Evolutionary conservation across 140 eudicot species (phyloP), one percentile per base, ranked within the genome.

Genomic region (Senecio squalidus): DNA sequence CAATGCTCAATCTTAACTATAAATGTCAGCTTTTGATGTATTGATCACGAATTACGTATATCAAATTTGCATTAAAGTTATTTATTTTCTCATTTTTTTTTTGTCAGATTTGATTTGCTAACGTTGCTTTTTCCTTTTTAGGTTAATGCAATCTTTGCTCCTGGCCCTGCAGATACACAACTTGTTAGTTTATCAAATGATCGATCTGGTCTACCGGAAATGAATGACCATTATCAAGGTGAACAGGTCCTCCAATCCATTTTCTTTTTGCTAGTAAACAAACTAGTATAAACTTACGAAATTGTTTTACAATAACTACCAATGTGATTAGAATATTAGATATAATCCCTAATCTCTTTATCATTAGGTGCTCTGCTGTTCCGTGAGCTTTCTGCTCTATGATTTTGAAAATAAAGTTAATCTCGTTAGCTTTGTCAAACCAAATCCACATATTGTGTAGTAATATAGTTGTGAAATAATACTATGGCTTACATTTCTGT

Each of bases 191-290:
- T 74, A 49, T 49, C 66, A 3, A 65, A 75, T 9, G 57, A 58
- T 62, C 77, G 23, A 47, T 74, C 84, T 64, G 76, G 60, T 46
- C 67, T 74, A 66, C 79, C 80, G 18, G 81, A 53, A 68, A 63
- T 48, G 26, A 76, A 55, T 54, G 82, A 72, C 49, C 66, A 68
- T 49, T 74, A 59, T 23, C 79, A 65, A 80, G 95, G 95, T 78
- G 52, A 64, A 68, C 28, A 58, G 39, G 21, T 64, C 20, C 27
- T 56, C 22, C 7, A 8, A 25, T 66, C 40, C 71, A 26, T 9
- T 10, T 69, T 47, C 18, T 21, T 1, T 55, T 54, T 41, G 20
- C 53, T 8, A 45, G n/a, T 47, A 11, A 44, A 28, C 58, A 68
- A n/a, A n/a, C n/a, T n/a, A n/a, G n/a, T n/a, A n/a, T n/a, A n/a